Conservation (phyloP, 1,284 basidiomycete genomes). For the Apiotrichum brassicae region DNA sequence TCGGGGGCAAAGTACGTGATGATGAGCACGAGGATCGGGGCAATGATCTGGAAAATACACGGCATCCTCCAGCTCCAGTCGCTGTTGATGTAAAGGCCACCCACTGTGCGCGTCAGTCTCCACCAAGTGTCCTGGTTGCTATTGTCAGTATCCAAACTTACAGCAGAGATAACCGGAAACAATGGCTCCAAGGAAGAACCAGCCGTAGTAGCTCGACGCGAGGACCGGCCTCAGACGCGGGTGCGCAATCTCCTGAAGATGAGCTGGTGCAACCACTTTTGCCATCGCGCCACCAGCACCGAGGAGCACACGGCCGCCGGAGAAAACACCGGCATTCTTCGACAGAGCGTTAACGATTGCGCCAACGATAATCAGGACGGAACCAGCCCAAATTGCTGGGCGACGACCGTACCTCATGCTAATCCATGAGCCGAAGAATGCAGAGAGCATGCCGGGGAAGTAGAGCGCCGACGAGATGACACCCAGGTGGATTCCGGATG, state of each 20-base stretch:
- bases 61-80: conserved; percentile 24
- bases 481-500: conserved; percentile 21
- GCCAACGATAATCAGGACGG: conserved; percentile 19
- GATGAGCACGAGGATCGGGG: conserved; percentile 7
- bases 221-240: conserved; percentile 17
- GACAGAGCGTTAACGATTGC: conserved; percentile 19
- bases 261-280: conserved; percentile 19
- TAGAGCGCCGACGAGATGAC: conserved; percentile 23
- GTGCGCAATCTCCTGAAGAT: conserved; percentile 25
- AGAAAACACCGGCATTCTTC: conserved; percentile 11
- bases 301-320: conserved; percentile 22
- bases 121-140: too few relatives aligned
- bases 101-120: conserved; percentile 2
- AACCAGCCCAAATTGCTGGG: conserved; percentile 22
- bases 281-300: conserved; percentile 28
- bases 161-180: conserved; percentile 18
- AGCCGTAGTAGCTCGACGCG: conserved; percentile 19
- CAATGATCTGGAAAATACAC: conserved; percentile 8
- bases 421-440: conserved; percentile 24
- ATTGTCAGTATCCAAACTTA: neutral
- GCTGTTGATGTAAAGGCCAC: conserved; percentile 22
- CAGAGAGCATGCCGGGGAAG: conserved; percentile 24
- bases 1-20: conserved; percentile 4
- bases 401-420: conserved; percentile 19
- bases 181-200: conserved; percentile 23